Conservation (phyloP, 306 rosid genomes). For the Cercis canadensis region DNA sequence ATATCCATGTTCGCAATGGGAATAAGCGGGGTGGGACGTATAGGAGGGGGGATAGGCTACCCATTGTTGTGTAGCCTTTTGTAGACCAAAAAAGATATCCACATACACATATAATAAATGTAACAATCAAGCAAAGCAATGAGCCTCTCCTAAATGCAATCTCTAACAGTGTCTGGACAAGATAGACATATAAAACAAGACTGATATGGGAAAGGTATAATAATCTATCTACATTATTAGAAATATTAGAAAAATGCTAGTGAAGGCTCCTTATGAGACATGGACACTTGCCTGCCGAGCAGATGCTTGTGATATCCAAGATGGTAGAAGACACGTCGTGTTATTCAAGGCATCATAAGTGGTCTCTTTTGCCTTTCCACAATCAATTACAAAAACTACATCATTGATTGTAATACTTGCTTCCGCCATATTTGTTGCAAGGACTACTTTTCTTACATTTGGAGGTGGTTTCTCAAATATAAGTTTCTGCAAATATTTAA, state of each 20-base stretch:
- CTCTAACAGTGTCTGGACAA: no score
- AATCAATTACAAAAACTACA: slow-evolving; percentile 88
- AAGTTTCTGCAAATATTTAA: slow-evolving; percentile 68
- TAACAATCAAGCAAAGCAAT: no score
- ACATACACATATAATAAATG: no score
- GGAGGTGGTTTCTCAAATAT: slow-evolving; percentile 88
- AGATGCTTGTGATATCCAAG: slow-evolving; percentile 98
- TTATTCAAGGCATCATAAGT: slow-evolving; percentile 96
- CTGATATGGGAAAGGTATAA: no score
- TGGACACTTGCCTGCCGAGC: slow-evolving; percentile 81
- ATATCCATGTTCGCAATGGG: no score
- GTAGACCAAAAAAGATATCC: no score
- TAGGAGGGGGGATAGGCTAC: no score
- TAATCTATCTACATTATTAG: no score
- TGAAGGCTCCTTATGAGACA: slow-evolving; percentile 29
- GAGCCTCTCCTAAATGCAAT: no score
- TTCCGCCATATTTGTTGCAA: slow-evolving; percentile 99
- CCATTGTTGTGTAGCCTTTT: no score
- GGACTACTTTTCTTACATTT: slow-evolving; percentile 87
- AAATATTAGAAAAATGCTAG: slow-evolving; percentile 10
- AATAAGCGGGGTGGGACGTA: no score
- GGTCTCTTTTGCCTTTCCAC: slow-evolving; percentile 99
- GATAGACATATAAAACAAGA: no score
- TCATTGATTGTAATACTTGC: slow-evolving; percentile 98
- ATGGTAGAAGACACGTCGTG: slow-evolving; percentile 93